Evolutionary conservation across 495 filamentous ascomycete species (phyloP), one percentile per base, ranked within the genome.

Genomic region (Staphylotrichum tortipilum): DNA sequence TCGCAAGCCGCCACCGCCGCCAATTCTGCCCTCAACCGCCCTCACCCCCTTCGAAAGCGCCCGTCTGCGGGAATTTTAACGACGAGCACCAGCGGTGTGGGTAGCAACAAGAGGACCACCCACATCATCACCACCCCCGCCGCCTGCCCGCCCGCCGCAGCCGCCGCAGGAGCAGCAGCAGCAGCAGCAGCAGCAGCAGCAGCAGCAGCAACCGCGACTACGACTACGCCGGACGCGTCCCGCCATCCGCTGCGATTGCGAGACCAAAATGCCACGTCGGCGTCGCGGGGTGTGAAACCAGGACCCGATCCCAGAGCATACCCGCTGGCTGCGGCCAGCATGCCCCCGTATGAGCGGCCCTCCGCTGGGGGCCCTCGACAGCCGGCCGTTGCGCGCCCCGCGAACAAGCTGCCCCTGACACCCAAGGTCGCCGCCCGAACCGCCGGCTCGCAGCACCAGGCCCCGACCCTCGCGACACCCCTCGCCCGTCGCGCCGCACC

Each of bases 251-350:
- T 71, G 12, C 62, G 58, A 34, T 51, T 39, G 37, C 60, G 62
- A 51, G 61, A 68, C 54, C 68, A 73, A 67, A 69, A 74, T 74
- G 71, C 60, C 59, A 47, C 61, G 51, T 50, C 62, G 40, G 50
- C 54, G 49, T 47, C 39, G 48, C 54, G 47, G 50, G 48, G 41
- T 49, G 41, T 68, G 59, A 70, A 65, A 61, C 58, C 53, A 61
- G 57, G 48, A 57, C 49, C 52, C 41, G 61, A 54, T 42, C 47
- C 58, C 39, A 63, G 64, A 62, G 38, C 54, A 64, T 29, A 29
- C 28, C 19, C 34, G 18, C 24, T 49, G 17, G 66, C 60, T 55
- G 55, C 60, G 40, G 26, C 52, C 40, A 64, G 49, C 30, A 68
- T 68, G 63, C 61, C 65, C 21, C 29, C 53, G 14, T 57, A 53